Percentiles rank a stretch among this genome's conserved stretches.
Evolutionary conservation across 371 early-diverging fungal genomes (phyloP).

Genomic region (Mucor velutinosus): DNA sequence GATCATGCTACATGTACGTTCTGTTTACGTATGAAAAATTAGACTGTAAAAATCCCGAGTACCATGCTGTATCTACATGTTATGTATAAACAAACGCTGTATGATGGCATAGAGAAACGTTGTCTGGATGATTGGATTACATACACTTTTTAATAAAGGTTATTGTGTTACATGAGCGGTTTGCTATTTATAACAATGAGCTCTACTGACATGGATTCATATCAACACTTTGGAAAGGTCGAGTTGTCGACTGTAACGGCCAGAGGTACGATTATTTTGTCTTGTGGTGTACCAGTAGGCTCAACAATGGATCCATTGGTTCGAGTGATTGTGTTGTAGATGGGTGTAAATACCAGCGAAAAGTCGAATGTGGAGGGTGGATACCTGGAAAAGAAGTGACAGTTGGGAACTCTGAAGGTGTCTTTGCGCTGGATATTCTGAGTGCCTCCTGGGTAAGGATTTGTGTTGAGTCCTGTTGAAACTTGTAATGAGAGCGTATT

Average conservation of each 20-base stretch:
- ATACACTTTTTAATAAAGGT: not conserved
- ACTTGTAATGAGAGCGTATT: constrained; percentile 10
- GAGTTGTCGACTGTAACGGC: constrained; percentile 18
- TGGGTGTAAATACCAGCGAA: constrained; percentile 20
- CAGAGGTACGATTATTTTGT: constrained; percentile 16
- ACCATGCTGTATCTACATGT: not conserved
- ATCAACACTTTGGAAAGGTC: constrained; percentile 24
- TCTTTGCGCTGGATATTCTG: constrained; percentile 4
- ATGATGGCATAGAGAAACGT: not conserved
- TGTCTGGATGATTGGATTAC: constrained; percentile 1
- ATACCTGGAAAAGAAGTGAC: constrained; percentile 30
- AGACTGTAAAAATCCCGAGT: not conserved
- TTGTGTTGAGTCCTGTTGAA: constrained; percentile 6
- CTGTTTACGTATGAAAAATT: not conserved
- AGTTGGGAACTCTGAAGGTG: constrained; percentile 23
- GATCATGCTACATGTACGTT: constrained; percentile 3
- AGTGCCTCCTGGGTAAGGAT: constrained; percentile 18
- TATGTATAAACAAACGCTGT: not conserved
- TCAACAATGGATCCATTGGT: not conserved
- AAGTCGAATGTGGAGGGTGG: constrained; percentile 25
- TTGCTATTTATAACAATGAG: not conserved
- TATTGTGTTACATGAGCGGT: not conserved
- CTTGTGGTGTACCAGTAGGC: constrained; percentile 12
- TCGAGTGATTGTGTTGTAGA: constrained; percentile 1
- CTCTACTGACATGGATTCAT: not conserved